Evolutionary conservation across 768 basidiomycete genomes (phyloP), one percentile per base, ranked within the genome.

Genomic region (Auricularia cornea): DNA sequence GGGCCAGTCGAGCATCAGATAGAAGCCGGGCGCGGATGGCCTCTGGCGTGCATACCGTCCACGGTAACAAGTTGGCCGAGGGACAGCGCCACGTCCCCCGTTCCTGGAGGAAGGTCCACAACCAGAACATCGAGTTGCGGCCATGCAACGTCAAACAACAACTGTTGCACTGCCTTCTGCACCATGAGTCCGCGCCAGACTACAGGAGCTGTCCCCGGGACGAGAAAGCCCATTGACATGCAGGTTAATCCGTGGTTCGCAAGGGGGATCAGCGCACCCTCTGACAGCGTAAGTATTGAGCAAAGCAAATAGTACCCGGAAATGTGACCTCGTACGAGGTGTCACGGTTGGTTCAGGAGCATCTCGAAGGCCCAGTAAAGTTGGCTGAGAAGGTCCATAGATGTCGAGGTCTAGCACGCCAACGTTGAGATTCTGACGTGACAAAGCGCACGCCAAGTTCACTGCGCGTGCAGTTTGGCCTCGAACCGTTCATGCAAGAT

Each of bases 131-230:
- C 96, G 32, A 98, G 75, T 3, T 65, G 73, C 38, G 81, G 72
- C 95, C 96, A 98, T 72, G 98, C 95, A 4, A 97, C 93, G 67
- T 98, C 94, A 69, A 99, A 98, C 1, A 98, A 81, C 0, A 98
- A 80, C 71, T 98, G 95, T 72, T 98, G 95, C 0, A 95, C 93
- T 29, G 95, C 94, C 71, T 98, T 98, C 76, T 96, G 94, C 1
- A 98, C 96, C 96, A 98, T 98, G 26, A 97, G 82, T 2, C 96
- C 96, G 29, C 96, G 83, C 96, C 96, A 99, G 32, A 96, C 92
- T 33, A 98, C 81, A 0, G 94, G 87, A 0, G 86, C 85, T 1
- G 79, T 70, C 62, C 77, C 76, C 1, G 90, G 88, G 16, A 98
- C 81, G 14, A 99, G 83, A 72, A 94, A 99, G 2, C 94, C 96